Evolutionary conservation across 2,329 filamentous ascomycete species (phyloP), one percentile per base, ranked within the genome.

Genomic region (Trichoderma asperellum): DNA sequence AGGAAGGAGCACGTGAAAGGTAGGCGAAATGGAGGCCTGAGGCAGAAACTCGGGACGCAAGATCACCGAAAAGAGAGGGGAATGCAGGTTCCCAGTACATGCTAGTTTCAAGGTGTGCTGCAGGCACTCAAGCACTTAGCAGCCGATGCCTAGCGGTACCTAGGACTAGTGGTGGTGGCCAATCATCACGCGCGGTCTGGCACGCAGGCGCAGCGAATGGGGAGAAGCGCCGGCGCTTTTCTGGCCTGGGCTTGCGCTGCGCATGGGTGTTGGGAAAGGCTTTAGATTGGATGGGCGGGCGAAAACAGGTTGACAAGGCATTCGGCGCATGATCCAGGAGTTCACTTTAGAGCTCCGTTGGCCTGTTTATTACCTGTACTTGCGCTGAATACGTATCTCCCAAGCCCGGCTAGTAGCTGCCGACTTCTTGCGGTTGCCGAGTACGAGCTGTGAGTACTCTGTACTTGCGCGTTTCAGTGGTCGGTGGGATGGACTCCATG

Each of bases 1-100:
- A 43, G 37, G 74, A 74, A 74, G 75, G 75, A 80, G 79, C 79
- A 81, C 79, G 79, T 81, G 79, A 79, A 79, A 77, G 71, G 74
- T 77, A 76, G 75, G 77, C 77, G 77, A 6, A n/a, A 57, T 62
- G 62, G 58, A 34, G 52, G 66, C 66, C 66, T 68, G 66, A 68
- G 66, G 66, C 66, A 47, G 35, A 65, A 65, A 65, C 62, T 11
- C 27, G 21, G 21, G 34, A n/a, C n/a, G 29, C 35, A 27, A 27
- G 11, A 29, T 14, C 21, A 18, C 49, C 32, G 2, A 4, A 47
- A 8, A 35, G 32, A 47, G 21, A 34, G 32, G 24, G 27, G 52
- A 21, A 2, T 2, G 5, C 24, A 49, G 62, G 53, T 60, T 40
- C 12, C 6, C 21, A 55, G 34, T 63, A 63, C 47, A 12, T n/a